Base-by-base conservation (phyloP, 371 early-diverging fungal species). In the Mucor circinelloides region DNA sequence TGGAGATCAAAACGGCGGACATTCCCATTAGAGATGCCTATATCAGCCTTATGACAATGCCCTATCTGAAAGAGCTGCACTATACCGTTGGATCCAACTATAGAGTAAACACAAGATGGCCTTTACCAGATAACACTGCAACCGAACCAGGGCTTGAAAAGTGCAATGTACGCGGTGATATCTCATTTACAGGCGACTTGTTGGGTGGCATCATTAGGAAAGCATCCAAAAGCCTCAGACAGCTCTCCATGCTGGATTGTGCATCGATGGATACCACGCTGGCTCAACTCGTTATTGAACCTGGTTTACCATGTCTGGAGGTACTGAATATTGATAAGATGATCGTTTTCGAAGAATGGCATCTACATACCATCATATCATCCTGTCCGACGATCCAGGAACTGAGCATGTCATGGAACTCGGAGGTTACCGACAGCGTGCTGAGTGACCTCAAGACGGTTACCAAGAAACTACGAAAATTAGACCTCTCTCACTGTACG, bases 401-500 rank as follows among this genome's bases (percentile, higher is more conserved):
- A 31, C 27, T 72, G 15, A 40, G 40, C 2, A 38, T 70, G 7
- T 32, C 72, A 10, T 36, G 48, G 8, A 61, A 55, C 10, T 36
- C 38, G 9, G 64, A 48, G 27, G 68, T 77, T 0, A 71, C 63
- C 17, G 76, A 79, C 38, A 30, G 19, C 0, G 56, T 74, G 6
- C n/a, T 76, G 10, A 58, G 31, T 3, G 68, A 60, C 6, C 8
- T 82, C 12, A 62, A 58, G 5, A 23, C 30, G 6, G 13, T 19
- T 27, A 48, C 60, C 30, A 38, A 59, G 38, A 27, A 46, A 19
- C 25, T 70, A 9, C 65, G 58, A 28, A 58, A n/a, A 44, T 19
- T 82, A 1, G 74, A 82, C 62, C 58, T 82, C 5, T 70, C 75
- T 1, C 32, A 56, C 6, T 75, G 76, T 21, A 62, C 27, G 25